Base-by-base conservation (phyloP, 164 flowering plant genomes). In the Brasenia schreberi region DNA sequence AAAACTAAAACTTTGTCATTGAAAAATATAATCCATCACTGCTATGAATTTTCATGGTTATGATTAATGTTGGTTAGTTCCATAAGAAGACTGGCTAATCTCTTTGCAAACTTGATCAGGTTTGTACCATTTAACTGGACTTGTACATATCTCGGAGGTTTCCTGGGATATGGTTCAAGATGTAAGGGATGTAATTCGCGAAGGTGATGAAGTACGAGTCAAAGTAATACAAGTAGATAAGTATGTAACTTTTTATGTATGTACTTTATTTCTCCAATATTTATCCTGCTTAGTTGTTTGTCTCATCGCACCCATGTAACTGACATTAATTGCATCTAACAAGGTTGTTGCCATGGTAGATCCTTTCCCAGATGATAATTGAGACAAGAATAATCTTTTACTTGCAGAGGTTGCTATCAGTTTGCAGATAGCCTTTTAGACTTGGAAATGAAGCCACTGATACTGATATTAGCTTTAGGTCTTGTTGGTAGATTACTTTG, bases 111-210 rank as follows among this genome's bases (percentile, higher is more conserved):
- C 6, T 7, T 60, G 42, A 77, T 75, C 85, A 90, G 98, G 97
- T 52, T 64, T 67, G 10, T 85, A 86, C 82, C 85, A 86, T 81
- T 83, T 93, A 63, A 93, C 94, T 66, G 98, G 97, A 66, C 84
- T 90, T 19, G 88, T 93, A 45, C 98, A 90, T 76, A 78, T 89
- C 61, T 90, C 96, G 1, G 98, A 93, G 81, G 88, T 93, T 70
- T 89, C 98, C 0, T 93, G 98, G 98, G 97, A 93, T 83, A 74
- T 87, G 71, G 87, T 93, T 75, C 94, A 85, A 68, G 96, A 93
- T 76, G 86, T 81, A 23, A 78, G 96, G 74, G 96, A 93, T 65
- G 56, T 90, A 61, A 76, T 93, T 53, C 77, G 70, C 43, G 92
- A 74, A 74, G 96, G 96, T 72, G 94, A 93, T 73, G 78, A 82